A percentile compares a stretch with the other conserved stretches of the same genome.
These are phyloP conservation scores for Boletus tomentosulus DNA, from an alignment of 768 basidiomycete species.

Conservation along the genomic window DNA sequence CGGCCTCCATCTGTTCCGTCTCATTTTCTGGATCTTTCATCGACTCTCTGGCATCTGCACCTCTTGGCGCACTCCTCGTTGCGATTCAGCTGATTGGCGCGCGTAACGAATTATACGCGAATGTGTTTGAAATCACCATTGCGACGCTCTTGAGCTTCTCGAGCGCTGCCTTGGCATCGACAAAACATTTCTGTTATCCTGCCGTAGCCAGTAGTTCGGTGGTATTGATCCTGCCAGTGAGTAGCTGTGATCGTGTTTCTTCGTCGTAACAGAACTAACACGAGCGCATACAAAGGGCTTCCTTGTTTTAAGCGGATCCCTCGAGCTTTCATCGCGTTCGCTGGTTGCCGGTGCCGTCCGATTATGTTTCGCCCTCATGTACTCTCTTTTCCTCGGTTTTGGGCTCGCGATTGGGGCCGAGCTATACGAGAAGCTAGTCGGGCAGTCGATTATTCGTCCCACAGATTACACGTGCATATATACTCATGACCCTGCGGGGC, in stretches of 20 bases:
- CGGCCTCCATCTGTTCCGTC: constrained; percentile 67
- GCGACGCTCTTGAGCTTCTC: constrained; percentile 78
- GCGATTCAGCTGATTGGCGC: constrained; percentile 66
- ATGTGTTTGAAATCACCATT: constrained; percentile 81
- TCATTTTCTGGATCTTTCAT: constrained; percentile 75
- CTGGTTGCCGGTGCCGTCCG: constrained; percentile 83
- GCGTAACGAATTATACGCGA: constrained; percentile 73
- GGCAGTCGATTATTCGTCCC: constrained; percentile 40
- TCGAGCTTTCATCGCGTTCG: constrained; percentile 77
- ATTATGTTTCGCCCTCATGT: constrained; percentile 74
- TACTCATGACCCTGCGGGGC: constrained; percentile 52
- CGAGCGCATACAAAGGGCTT: constrained; percentile 42
- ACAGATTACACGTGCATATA: constrained; percentile 58
- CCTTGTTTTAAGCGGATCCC: constrained; percentile 64
- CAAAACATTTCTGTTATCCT: constrained; percentile 73
- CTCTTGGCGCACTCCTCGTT: constrained; percentile 73
- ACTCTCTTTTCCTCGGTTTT: constrained; percentile 75
- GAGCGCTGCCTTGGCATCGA: constrained; percentile 67
- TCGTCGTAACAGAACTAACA: background rate
- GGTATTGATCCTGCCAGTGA: constrained; percentile 74
- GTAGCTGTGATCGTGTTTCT: constrained; percentile 12
- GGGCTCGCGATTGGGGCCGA: constrained; percentile 79
- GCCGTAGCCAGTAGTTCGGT: constrained; percentile 74
- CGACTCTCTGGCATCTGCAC: constrained; percentile 68
- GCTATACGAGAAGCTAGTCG: constrained; percentile 56